Conservation (phyloP, 768 basidiomycete species). For the Lentinus brumalis region DNA sequence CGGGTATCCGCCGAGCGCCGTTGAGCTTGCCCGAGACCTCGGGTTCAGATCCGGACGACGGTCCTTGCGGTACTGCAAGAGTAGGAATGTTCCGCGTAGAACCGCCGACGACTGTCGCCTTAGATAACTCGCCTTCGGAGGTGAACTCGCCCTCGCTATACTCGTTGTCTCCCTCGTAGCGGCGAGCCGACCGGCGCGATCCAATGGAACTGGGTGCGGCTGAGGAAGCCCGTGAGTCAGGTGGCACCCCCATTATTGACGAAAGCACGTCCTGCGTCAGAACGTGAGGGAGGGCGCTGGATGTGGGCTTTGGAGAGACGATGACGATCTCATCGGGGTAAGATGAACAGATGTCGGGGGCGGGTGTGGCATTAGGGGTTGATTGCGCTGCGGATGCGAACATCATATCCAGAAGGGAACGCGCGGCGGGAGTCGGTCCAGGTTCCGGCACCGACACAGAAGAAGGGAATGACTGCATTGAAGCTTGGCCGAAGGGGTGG, state of each 20-base stretch:
- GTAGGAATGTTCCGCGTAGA: constrained; percentile 11
- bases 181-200: constrained; percentile 25
- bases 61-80: constrained; percentile 13
- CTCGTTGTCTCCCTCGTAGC: constrained; percentile 41
- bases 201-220: constrained; percentile 31
- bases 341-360: constrained; percentile 21
- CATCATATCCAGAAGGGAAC: constrained; percentile 64
- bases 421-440: constrained; percentile 42
- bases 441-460: constrained; percentile 8
- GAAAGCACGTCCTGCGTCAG: constrained; percentile 73
- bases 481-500: neutral
- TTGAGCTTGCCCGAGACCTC: neutral
- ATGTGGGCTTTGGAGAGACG: constrained; percentile 58
- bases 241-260: constrained; percentile 57
- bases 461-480: neutral
- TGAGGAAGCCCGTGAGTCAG: constrained; percentile 35
- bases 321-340: constrained; percentile 40
- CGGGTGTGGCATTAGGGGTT: constrained; percentile 23
- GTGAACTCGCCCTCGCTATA: constrained; percentile 30
- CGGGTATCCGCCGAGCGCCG: constrained; percentile 23
- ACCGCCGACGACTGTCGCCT: constrained; percentile 9
- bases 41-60: constrained; percentile 11
- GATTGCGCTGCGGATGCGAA: constrained; percentile 65
- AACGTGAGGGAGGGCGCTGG: constrained; percentile 58
- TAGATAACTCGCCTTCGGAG: constrained; percentile 24